These are phyloP conservation scores for Penstemon barbatus DNA, from an alignment of 257 asterid genomes.

Conservation along the genomic window DNA sequence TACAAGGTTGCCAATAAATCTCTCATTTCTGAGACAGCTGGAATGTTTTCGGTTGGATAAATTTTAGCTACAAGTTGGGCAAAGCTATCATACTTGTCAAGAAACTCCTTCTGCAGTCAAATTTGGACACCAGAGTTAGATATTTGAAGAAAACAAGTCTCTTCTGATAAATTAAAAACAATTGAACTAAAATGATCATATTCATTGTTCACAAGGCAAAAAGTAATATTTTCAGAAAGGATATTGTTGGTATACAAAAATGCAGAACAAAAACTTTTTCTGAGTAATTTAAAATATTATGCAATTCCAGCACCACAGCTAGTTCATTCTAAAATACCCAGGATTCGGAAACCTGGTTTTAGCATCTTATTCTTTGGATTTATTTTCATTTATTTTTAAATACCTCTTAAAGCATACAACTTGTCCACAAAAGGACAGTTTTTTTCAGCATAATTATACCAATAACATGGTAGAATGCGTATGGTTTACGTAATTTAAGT, in stretches of 20 bases:
- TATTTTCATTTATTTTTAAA: too few species aligned
- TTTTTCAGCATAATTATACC: not conserved
- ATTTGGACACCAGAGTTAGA: conserved; percentile 18
- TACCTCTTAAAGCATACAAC: not conserved
- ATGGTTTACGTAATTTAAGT: not conserved
- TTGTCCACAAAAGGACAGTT: not conserved
- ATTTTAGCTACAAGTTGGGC: conserved; percentile 78
- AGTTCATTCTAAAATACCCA: too few species aligned
- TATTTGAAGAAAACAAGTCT: not conserved
- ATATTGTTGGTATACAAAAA: not conserved
- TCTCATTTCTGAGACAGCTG: conserved; percentile 71
- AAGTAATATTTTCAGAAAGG: not conserved
- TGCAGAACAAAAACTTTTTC: not conserved
- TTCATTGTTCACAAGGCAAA: conserved; percentile 1
- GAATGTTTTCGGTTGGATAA: conserved; percentile 83
- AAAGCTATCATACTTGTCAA: conserved; percentile 85
- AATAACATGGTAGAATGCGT: not conserved
- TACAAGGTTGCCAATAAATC: conserved; percentile 81
- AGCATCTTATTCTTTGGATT: not conserved
- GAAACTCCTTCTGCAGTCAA: conserved; percentile 75
- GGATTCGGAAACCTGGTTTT: not conserved
- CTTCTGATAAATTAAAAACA: not conserved
- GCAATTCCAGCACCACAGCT: not conserved
- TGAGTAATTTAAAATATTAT: not conserved
- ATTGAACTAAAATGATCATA: not conserved